Conservation (phyloP, 2,329 filamentous ascomycete species). For the Ploettnerulaceae sp. region DNA sequence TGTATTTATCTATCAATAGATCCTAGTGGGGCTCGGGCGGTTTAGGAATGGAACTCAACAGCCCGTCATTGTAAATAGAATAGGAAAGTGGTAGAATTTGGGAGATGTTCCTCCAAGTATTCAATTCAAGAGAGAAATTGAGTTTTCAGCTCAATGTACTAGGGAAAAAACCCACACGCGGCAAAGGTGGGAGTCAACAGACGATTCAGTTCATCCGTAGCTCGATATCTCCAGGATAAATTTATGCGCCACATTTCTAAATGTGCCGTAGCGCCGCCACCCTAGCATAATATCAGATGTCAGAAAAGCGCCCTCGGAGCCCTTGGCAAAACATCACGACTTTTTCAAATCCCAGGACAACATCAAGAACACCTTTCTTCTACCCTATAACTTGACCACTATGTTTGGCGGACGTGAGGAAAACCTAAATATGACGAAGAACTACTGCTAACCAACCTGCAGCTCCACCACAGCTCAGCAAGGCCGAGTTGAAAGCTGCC, state of each 20-base stretch:
- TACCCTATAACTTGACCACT: conserved; percentile 28
- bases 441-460: conserved; percentile 9
- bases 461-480: conserved; percentile 62
- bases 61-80: conserved; percentile 12
- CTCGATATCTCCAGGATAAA: conserved; percentile 5
- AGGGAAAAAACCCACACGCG: too few relatives aligned
- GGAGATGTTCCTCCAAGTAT: background rate
- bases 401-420: conserved; percentile 62
- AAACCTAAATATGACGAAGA: background rate
- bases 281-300: conserved; percentile 6
- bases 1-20: conserved; percentile 1
- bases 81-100: background rate
- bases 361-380: background rate
- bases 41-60: conserved; percentile 19
- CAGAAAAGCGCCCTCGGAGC: conserved; percentile 2
- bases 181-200: too few relatives aligned
- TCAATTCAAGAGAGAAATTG: too few relatives aligned
- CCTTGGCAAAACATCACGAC: background rate
- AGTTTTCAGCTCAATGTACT: too few relatives aligned
- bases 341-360: conserved; percentile 2
- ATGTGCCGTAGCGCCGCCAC: conserved; percentile 9
- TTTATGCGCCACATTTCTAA: conserved; percentile 6
- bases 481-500: conserved; percentile 64
- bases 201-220: too few relatives aligned
- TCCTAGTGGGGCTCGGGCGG: conserved; percentile 22